A percentile compares a stretch with the other conserved stretches of the same genome.
These are phyloP conservation scores for Hordeum marinum DNA, from an alignment of 176 grass and related monocot species.

Conservation along the genomic window DNA sequence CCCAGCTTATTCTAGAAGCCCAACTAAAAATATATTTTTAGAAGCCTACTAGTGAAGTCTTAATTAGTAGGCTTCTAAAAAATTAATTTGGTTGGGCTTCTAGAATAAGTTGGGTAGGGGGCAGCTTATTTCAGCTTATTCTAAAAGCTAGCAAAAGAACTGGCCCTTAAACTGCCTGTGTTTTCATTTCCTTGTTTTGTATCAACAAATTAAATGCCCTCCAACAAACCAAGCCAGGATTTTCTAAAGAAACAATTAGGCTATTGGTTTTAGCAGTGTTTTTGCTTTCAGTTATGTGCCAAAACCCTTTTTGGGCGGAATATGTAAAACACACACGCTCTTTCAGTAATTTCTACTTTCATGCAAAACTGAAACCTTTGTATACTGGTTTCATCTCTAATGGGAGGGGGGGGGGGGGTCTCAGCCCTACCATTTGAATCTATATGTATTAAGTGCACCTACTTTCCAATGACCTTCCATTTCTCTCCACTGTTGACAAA, in stretches of 20 bases:
- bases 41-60: too few species aligned
- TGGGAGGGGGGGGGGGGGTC: too few species aligned
- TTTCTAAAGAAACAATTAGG: background rate
- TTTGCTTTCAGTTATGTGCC: background rate
- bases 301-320: background rate
- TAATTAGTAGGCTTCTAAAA: too few species aligned
- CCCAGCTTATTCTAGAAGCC: too few species aligned
- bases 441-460: background rate
- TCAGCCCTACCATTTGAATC: background rate
- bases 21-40: too few species aligned
- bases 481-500: background rate
- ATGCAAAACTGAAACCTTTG: too few species aligned
- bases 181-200: slow-evolving; percentile 6
- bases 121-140: too few species aligned
- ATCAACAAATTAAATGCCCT: slow-evolving; percentile 8
- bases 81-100: too few species aligned
- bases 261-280: background rate
- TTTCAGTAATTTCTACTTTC: too few species aligned
- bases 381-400: too few species aligned
- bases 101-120: too few species aligned
- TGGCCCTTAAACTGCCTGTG: background rate
- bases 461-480: background rate
- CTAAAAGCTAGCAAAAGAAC: too few species aligned
- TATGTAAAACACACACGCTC: background rate
- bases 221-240: background rate